Base-by-base conservation (phyloP, 2,329 filamentous ascomycete genomes). In the Gyromitra esculenta region DNA sequence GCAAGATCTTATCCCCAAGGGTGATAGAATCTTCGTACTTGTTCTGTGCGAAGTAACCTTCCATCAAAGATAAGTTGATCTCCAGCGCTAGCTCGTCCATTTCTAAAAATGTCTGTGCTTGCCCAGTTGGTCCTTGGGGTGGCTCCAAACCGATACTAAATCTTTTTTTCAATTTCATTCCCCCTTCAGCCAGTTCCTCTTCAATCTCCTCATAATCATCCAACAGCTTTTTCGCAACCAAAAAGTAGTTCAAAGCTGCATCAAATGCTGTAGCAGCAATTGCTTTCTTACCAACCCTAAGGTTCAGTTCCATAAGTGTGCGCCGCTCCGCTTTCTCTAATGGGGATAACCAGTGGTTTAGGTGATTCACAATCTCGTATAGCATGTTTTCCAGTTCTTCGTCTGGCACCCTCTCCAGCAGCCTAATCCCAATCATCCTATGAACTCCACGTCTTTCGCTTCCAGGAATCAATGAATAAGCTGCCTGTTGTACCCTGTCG, bases 281-380 rank as follows among this genome's bases (percentile, higher is more conserved):
- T 31, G 80, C 80, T 43, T 79, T 79, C 72, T 80, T 81, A 1
- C 80, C 80, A 21, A 80, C 80, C 54, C 77, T 76, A 54, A 79
- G 73, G 57, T 81, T 81, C 25, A 81, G 67, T 31, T 77, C 76
- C 76, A 81, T 81, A 2, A 81, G 78, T 57, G 79, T 78, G 18
- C 76, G 77, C 41, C 76, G 75, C 48, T 81, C 80, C 5, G 77
- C 60, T 45, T 66, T 76, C 50, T 75, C 79, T 67, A 81, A 59
- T 50, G 80, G 80, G 54, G 79, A 79, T 45, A 79, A 68, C 80
- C 80, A 81, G 67, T 80, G 80, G 70, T 81, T 81, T 52, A 81
- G 77, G 45, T 81, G 80, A 70, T 81, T 81, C 9, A 80, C 80
- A 41, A 81, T 80, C 74, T 81, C 80, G 67, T 81, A 81, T 54